Evolutionary conservation across 2,329 filamentous ascomycete species (phyloP).

Genomic region (Plenodomus tracheiphilus): DNA sequence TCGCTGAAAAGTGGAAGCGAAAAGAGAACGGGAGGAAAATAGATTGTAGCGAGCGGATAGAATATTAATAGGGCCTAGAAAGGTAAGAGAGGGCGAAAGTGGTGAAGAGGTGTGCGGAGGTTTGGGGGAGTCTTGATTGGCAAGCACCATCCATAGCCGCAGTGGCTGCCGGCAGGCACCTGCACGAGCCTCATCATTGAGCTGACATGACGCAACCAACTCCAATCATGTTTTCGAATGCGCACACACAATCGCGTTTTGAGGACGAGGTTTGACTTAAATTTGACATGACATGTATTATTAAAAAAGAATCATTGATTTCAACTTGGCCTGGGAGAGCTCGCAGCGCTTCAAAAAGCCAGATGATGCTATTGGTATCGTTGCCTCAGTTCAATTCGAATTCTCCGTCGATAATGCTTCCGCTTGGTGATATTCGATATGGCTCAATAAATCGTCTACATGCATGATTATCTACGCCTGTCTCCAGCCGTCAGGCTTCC

Average conservation of each 20-base stretch:
- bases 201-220: constrained; percentile 5
- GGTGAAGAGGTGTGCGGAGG: constrained; percentile 4
- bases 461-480: constrained; percentile 1
- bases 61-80: constrained; percentile 7
- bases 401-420: neutral
- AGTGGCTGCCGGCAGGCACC: constrained; percentile 4
- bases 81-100: constrained; percentile 4
- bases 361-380: neutral
- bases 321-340: too few species aligned
- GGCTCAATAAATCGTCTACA: neutral
- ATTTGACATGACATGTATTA: too few species aligned
- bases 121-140: constrained; percentile 3
- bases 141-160: constrained; percentile 9
- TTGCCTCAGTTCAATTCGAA: neutral
- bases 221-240: neutral
- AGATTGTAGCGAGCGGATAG: constrained; percentile 12
- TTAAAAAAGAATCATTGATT: too few species aligned
- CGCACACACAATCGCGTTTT: too few species aligned
- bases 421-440: neutral
- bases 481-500: neutral
- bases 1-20: neutral
- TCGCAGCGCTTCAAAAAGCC: too few species aligned
- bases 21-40: neutral
- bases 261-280: too few species aligned
- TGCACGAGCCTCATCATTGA: constrained; percentile 9